Conservation (phyloP, 768 basidiomycete species). For the Gloeopeniophorella convolvens region DNA sequence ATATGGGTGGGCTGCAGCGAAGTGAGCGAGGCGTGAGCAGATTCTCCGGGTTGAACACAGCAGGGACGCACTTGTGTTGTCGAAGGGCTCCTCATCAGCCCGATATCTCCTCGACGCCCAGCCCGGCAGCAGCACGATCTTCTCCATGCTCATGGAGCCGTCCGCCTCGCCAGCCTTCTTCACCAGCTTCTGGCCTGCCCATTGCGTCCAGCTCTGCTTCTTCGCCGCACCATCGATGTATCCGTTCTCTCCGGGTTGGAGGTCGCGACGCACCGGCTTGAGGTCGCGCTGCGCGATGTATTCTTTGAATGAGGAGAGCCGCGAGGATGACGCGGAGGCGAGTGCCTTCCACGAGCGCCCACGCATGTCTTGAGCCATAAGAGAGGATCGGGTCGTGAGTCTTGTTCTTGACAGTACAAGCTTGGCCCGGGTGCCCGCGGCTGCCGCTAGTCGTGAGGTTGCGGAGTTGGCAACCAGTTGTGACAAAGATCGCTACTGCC, state of each 20-base stretch:
- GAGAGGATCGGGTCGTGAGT: not conserved
- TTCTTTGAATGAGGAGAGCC: slow-evolving; percentile 37
- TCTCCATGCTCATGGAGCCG: slow-evolving; percentile 32
- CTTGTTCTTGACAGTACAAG: not conserved
- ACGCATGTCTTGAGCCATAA: slow-evolving; percentile 29
- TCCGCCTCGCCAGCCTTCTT: slow-evolving; percentile 21
- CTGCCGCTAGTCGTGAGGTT: too few species aligned
- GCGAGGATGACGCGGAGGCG: slow-evolving; percentile 30
- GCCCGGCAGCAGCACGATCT: slow-evolving; percentile 65
- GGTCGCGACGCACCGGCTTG: slow-evolving; percentile 21
- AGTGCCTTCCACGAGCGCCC: slow-evolving; percentile 26
- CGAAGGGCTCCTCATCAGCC: slow-evolving; percentile 13
- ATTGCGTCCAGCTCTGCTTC: slow-evolving; percentile 49
- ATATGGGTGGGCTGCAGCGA: too few species aligned
- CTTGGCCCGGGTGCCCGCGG: not conserved
- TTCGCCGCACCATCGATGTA: slow-evolving; percentile 22
- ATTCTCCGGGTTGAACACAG: not conserved
- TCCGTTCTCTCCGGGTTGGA: slow-evolving; percentile 22
- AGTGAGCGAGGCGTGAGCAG: slow-evolving; percentile 21
- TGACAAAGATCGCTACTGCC: too few species aligned
- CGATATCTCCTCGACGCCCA: slow-evolving; percentile 62
- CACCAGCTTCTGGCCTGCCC: slow-evolving; percentile 49
- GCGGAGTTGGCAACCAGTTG: too few species aligned
- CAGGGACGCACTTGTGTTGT: slow-evolving; percentile 26
- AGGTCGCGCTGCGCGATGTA: slow-evolving; percentile 43